Percentiles rank a stretch among this genome's conserved stretches.
phyloP scores from a whole-genome alignment of 108 stramenopile genomes.

The Cylindrotheca fusiformis region DNA sequence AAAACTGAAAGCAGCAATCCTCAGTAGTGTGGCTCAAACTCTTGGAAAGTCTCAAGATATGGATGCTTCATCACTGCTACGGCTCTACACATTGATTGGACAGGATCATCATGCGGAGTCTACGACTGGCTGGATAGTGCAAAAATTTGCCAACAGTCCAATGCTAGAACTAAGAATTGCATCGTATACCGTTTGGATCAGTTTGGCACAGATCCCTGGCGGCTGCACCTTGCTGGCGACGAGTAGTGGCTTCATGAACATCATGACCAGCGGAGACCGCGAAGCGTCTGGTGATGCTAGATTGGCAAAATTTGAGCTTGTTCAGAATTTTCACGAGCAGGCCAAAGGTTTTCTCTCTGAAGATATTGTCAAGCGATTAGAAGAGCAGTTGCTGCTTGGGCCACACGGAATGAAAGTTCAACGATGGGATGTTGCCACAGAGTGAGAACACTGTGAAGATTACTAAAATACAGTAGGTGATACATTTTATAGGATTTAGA shows the following conservation, averaged over 20 bases:
- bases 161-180: constrained; percentile 25
- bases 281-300: constrained; percentile 15
- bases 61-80: background rate
- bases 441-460: constrained; percentile 4
- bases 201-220: constrained; percentile 1
- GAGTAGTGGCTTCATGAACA: background rate
- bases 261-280: background rate
- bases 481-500: too few relatives aligned
- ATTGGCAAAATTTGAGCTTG: constrained; percentile 18
- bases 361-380: constrained; percentile 11
- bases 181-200: constrained; percentile 14
- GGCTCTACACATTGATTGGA: background rate
- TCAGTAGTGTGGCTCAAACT: constrained; percentile 19
- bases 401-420: constrained; percentile 16
- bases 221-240: constrained; percentile 5
- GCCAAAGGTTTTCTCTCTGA: constrained; percentile 6
- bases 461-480: too few relatives aligned
- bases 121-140: constrained; percentile 20
- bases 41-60: background rate
- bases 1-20: constrained; percentile 28
- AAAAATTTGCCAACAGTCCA: constrained; percentile 16
- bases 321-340: constrained; percentile 10
- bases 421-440: constrained; percentile 19
- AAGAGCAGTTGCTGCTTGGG: constrained; percentile 8
- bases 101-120: background rate